phyloP scores from a whole-genome alignment of 352 stramenopile species.

The Globisporangium spinosum region DNA sequence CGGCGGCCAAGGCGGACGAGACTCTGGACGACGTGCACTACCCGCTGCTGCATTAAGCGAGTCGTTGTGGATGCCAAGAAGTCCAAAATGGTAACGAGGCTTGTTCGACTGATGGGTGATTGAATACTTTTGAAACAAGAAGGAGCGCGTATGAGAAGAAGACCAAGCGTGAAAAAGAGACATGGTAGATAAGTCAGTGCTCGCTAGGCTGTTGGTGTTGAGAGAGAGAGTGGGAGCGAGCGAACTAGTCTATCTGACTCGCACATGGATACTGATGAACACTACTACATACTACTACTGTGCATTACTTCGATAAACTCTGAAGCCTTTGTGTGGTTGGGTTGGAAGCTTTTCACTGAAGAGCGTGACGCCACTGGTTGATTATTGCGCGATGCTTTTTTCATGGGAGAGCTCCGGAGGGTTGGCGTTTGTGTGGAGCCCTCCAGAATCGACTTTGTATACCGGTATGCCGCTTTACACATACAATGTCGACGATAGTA shows the following conservation, averaged over 20 bases:
- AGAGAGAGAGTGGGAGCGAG: neutral
- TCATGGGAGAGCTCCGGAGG: too few relatives aligned
- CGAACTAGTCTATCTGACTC: neutral
- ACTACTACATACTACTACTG: neutral
- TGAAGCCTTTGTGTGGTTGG: too few relatives aligned
- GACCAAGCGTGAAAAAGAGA: neutral
- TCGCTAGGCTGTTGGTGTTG: neutral
- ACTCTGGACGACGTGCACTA: conserved; percentile 56
- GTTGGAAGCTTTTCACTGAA: too few relatives aligned
- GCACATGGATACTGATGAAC: neutral
- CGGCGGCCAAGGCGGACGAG: conserved; percentile 15
- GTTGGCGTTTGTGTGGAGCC: neutral
- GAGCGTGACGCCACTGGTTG: too few relatives aligned
- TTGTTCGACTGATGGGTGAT: neutral
- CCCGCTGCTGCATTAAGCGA: conserved; percentile 45
- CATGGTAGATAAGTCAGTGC: too few relatives aligned
- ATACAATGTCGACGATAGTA: neutral
- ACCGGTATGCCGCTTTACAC: neutral
- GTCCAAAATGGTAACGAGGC: neutral
- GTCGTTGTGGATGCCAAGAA: neutral
- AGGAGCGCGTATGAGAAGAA: neutral
- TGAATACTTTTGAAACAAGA: neutral
- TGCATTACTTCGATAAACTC: neutral
- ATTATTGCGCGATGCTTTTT: too few relatives aligned
- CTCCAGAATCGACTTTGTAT: neutral